phyloP scores from a whole-genome alignment of 2,329 filamentous ascomycete genomes.

The Exophiala viscosa region DNA sequence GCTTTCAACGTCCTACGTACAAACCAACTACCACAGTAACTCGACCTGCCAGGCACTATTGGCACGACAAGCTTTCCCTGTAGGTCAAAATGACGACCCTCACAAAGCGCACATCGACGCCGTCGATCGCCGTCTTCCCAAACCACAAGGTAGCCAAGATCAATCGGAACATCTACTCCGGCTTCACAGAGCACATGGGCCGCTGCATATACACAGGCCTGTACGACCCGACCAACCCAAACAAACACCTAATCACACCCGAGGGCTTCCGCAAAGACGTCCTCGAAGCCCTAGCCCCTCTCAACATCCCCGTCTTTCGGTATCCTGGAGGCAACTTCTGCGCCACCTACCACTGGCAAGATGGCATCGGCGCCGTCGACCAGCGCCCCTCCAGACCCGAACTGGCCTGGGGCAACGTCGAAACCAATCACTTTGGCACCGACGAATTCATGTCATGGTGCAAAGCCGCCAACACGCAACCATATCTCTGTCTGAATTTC shows the following conservation, averaged over 20 bases:
- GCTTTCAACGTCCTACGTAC: too few species aligned
- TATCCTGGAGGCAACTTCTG: conserved; percentile 84
- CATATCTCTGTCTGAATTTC: conserved; percentile 76
- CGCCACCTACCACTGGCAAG: conserved; percentile 81
- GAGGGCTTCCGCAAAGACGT: conserved; percentile 78
- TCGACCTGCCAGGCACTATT: too few species aligned
- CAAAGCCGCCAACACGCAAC: conserved; percentile 67
- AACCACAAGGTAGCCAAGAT: conserved; percentile 66
- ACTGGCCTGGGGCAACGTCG: conserved; percentile 68
- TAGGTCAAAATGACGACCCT: conserved; percentile 64
- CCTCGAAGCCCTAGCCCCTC: conserved; percentile 66
- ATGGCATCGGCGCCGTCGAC: conserved; percentile 72
- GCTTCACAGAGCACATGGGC: conserved; percentile 89
- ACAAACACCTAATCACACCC: conserved; percentile 58
- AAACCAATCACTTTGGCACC: conserved; percentile 76
- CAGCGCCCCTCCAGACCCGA: conserved; percentile 66
- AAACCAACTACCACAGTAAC: not conserved
- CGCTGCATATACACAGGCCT: conserved; percentile 84
- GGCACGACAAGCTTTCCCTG: too few species aligned
- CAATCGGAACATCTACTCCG: conserved; percentile 76
- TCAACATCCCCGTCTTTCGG: conserved; percentile 64
- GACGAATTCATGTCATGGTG: conserved; percentile 87
- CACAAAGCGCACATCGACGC: conserved; percentile 58
- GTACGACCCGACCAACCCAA: conserved; percentile 68
- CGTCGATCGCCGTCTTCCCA: conserved; percentile 63